Evolutionary conservation across 2,329 filamentous ascomycete genomes (phyloP), one percentile per base, ranked within the genome.

Genomic region (Ophiocordyceps camponoti-saundersi): DNA sequence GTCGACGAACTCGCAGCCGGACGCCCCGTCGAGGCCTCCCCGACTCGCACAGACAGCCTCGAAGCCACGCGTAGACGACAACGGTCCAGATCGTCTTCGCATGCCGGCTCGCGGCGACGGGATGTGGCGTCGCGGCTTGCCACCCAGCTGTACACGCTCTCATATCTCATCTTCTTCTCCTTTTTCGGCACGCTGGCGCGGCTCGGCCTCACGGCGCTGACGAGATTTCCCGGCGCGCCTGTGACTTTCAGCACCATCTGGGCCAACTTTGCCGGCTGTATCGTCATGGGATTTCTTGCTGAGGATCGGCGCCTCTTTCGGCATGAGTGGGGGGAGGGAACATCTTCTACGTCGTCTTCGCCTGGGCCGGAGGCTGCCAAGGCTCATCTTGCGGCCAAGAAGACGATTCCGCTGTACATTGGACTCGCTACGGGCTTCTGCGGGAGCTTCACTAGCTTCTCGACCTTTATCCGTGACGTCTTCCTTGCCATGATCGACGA

Each of bases 391-490:
- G 69, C 78, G 6, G 65, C 70, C 26, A 95, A 95, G 60, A 94
- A 93, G 67, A 85, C 84, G 0, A 83, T 94, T 26, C 89, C 90
- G 0, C 69, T 95, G 0, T 95, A 93, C 58, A 82, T 94, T 49
- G 89, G 85, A 45, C 75, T 95, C 6, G 77, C 85, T 0, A 94
- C 84, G 0, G 90, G 84, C 12, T 92, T 92, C 61, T 94, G 87
- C 56, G 86, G 90, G 51, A 89, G 84, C 53, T 85, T 92, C 57
- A 95, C 89, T 0, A 89, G 83, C 11, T 95, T 95, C 63, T 94
- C 88, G 0, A 79, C 81, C 20, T 93, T 94, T 59, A 80, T 89
- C 44, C 75, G 85, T 7, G 89, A 94, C 55, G 65, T 73, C 15
- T 94, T 93, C 59, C 72, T 94, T 21, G 82, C 85, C 0, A 64